phyloP scores from a whole-genome alignment of 257 asterid genomes.

The Penstemon barbatus region DNA sequence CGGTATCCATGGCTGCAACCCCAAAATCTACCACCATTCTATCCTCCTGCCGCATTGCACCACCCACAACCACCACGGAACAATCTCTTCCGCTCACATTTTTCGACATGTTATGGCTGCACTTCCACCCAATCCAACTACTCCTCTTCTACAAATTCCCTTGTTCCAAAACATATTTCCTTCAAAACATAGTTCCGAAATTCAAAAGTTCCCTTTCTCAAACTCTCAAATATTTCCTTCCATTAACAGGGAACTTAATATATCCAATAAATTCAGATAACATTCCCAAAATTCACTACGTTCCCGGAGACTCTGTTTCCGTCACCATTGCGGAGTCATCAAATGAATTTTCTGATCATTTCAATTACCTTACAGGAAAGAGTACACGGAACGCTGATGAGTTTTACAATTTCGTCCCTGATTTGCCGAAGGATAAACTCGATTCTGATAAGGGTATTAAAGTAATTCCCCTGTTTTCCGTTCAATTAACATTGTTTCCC shows the following conservation, averaged over 20 bases:
- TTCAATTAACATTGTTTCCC: conserved; percentile 43
- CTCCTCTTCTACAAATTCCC: conserved; percentile 48
- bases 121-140: conserved; percentile 42
- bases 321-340: conserved; percentile 30
- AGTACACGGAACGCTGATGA: conserved; percentile 26
- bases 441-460: conserved; percentile 10
- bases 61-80: conserved; percentile 29
- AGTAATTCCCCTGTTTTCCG: conserved; percentile 26
- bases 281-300: conserved; percentile 35
- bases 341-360: conserved; percentile 29
- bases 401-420: conserved; percentile 31
- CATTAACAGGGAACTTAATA: conserved; percentile 39
- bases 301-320: conserved; percentile 39
- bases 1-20: not conserved
- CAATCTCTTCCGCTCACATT: conserved; percentile 38
- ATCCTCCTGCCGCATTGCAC: conserved; percentile 31
- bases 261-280: conserved; percentile 23
- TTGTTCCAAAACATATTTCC: conserved; percentile 39
- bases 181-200: conserved; percentile 35
- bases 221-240: conserved; percentile 41
- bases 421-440: conserved; percentile 25
- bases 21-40: not conserved
- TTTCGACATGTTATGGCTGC: conserved; percentile 45
- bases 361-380: conserved; percentile 33
- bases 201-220: conserved; percentile 45